Base-by-base conservation (phyloP, 106 monocot genomes). In the Acorus gramineus region DNA sequence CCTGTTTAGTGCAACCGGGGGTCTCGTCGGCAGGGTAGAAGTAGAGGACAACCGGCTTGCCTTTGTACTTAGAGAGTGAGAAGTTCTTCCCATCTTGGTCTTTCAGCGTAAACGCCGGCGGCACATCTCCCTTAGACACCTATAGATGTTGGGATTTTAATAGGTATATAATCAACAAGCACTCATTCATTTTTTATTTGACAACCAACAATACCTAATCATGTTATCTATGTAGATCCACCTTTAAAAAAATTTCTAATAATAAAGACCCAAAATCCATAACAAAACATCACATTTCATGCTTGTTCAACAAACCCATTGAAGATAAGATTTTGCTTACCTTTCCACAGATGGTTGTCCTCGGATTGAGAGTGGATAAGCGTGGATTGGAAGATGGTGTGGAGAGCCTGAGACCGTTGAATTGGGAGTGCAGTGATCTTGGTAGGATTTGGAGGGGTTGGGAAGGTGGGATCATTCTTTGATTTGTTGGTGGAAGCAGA, bases 1-100 rank as follows among this genome's bases (percentile, higher is more conserved):
- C 94, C 90, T 95, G 70, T 78, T 95, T 95, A 50, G 95, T 95
- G 79, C 95, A 95, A 2, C 90, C 95, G 47, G 95, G 95, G 4
- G 80, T 80, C 57, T 95, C 95, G 72, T 95, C 95, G 3, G 90
- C 95, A 5, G 95, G 95, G 73, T 95, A 95, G 74, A 95, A 95
- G 74, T 95, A 95, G 55, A 95, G 68, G n/a, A 95, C 90, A 12
- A 78, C 51, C 6, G 95, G 90, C 76, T 87, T 95, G 67, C 95
- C 95, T 67, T 89, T 95, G 52, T 71, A 95, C 59, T 77, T 80
- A 64, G 84, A 75, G 12, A 95, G 77, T 49, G 77, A 55, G 4
- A 95, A 80, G 65, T 59, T 78, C 82, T 75, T 90, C 7, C 95
- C 87, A 63, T 95, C 78, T 68, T 95, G 95, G 71, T 95, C 78